A percentile compares a stretch with the other conserved stretches of the same genome.
phyloP scores from a whole-genome alignment of 1,284 basidiomycete species.

The Anthracocystis setariae region DNA sequence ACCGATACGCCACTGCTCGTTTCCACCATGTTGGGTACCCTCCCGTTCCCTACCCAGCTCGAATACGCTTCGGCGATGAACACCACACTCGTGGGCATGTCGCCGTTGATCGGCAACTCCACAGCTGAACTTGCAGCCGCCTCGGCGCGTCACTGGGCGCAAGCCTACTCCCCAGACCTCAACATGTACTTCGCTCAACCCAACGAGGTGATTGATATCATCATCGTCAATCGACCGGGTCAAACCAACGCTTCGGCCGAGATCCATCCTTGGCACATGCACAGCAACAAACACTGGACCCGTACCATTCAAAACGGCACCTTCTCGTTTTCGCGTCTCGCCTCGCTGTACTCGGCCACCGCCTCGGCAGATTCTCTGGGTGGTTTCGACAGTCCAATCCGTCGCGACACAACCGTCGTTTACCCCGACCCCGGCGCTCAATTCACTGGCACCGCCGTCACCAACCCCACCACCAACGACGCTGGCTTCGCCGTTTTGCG shows the following conservation, averaged over 20 bases:
- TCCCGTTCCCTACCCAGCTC: conserved; percentile 3
- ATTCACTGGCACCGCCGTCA: conserved; percentile 7
- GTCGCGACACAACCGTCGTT: conserved; percentile 49
- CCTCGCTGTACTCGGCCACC: conserved; percentile 4
- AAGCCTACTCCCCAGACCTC: conserved; percentile 13
- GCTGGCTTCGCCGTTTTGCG: conserved; percentile 50
- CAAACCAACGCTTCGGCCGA: conserved; percentile 11
- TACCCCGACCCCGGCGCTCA: conserved; percentile 44
- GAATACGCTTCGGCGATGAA: conserved; percentile 22
- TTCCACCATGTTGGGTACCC: conserved; percentile 23
- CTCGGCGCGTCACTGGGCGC: neutral
- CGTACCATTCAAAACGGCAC: conserved; percentile 43
- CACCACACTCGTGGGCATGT: neutral
- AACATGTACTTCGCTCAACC: conserved; percentile 42
- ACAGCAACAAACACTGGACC: conserved; percentile 41
- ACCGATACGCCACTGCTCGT: conserved; percentile 52
- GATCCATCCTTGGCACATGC: conserved; percentile 58
- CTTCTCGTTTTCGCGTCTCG: conserved; percentile 32
- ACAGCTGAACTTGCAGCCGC: conserved; percentile 7
- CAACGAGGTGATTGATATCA: conserved; percentile 51
- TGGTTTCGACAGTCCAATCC: conserved; percentile 23
- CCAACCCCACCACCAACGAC: conserved; percentile 11
- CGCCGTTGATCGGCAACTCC: neutral
- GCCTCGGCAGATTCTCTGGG: neutral
- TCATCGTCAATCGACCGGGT: conserved; percentile 47